A percentile compares a stretch with the other conserved stretches of the same genome.
Evolutionary conservation across 2,329 filamentous ascomycete genomes (phyloP).

Genomic region (Zasmidium angulare): DNA sequence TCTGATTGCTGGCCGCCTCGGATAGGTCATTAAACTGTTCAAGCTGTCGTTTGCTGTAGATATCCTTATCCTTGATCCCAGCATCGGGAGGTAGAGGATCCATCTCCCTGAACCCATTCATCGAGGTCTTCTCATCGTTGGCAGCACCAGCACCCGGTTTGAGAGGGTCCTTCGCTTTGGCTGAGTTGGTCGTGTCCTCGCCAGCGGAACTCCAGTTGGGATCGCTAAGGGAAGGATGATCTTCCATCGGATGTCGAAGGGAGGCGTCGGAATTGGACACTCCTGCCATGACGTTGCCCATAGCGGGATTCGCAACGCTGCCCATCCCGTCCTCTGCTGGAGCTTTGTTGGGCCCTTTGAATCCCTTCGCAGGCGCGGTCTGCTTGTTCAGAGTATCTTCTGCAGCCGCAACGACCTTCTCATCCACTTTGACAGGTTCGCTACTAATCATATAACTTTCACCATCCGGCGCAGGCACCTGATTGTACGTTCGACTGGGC

Average conservation of each 20-base stretch:
- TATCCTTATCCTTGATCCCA: neutral
- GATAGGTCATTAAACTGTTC: neutral
- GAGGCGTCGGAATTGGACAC: neutral
- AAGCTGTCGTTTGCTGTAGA: constrained; percentile 15
- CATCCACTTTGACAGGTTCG: constrained; percentile 16
- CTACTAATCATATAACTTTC: constrained; percentile 23
- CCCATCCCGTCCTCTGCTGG: neutral
- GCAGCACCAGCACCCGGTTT: neutral
- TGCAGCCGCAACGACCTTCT: constrained; percentile 11
- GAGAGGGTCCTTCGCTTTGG: constrained; percentile 7
- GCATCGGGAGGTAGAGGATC: constrained; percentile 7
- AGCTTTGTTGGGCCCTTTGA: neutral
- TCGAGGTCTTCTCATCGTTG: neutral
- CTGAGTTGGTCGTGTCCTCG: constrained; percentile 1
- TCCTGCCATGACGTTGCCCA: neutral
- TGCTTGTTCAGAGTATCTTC: constrained; percentile 3
- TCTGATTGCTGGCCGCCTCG: neutral
- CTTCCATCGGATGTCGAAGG: constrained; percentile 4
- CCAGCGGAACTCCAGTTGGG: neutral
- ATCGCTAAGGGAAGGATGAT: neutral
- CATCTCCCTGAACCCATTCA: neutral
- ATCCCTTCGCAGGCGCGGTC: neutral
- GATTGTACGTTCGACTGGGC: constrained; percentile 8
- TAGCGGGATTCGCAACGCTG: constrained; percentile 1
- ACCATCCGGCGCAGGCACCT: constrained; percentile 24